These are phyloP conservation scores for Pythium insidiosum DNA, from an alignment of 352 stramenopile genomes.

Conservation along the genomic window DNA sequence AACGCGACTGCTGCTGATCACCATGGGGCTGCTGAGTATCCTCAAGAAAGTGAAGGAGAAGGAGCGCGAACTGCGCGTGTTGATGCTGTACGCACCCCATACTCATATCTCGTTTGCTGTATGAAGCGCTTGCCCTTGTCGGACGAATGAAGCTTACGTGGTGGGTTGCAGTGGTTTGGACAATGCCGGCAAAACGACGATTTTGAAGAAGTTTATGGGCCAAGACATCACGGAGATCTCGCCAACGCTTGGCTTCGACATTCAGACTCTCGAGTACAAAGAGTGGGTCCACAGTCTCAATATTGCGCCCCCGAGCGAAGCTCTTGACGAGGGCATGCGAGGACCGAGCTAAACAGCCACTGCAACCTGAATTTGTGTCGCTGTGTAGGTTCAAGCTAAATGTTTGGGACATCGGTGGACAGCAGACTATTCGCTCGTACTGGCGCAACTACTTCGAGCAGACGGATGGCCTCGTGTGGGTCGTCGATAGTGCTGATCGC, in stretches of 20 bases:
- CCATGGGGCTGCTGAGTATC: slow-evolving; percentile 90
- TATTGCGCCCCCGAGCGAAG: neutral
- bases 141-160: neutral
- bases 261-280: slow-evolving; percentile 97
- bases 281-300: too few species aligned
- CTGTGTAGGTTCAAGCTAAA: slow-evolving; percentile 51
- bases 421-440: slow-evolving; percentile 97
- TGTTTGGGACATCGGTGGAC: slow-evolving; percentile 95
- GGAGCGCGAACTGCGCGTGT: slow-evolving; percentile 97
- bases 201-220: slow-evolving; percentile 97
- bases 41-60: slow-evolving; percentile 99
- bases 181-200: slow-evolving; percentile 99
- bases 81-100: slow-evolving; percentile 90
- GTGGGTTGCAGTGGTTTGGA: slow-evolving; percentile 88
- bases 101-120: too few species aligned
- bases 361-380: neutral
- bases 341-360: neutral
- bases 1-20: too few species aligned
- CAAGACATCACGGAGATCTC: slow-evolving; percentile 96
- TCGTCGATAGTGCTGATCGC: slow-evolving; percentile 96
- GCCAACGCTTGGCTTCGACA: slow-evolving; percentile 98
- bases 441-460: slow-evolving; percentile 98
- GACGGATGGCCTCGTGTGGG: slow-evolving; percentile 99
- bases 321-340: neutral
- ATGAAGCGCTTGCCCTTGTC: too few species aligned